Base-by-base conservation (phyloP, 345 rosid genomes). In the Ricinus communis region DNA sequence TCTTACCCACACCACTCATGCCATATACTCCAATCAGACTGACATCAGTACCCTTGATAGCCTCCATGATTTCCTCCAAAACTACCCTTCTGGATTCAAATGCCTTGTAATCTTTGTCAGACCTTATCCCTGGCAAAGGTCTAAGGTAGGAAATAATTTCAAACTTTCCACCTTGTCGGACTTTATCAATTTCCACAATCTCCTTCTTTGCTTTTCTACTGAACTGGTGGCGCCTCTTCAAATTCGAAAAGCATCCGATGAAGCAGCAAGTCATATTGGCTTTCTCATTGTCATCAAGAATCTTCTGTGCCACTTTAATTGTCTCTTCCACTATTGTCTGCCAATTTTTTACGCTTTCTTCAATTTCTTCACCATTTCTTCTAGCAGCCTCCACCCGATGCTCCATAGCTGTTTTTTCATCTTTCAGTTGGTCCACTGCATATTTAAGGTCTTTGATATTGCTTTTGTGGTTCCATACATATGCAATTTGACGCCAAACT, bases 371-470 rank as follows among this genome's bases (percentile, higher is more conserved):
- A 49, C 73, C 71, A 0, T 25, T 41, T 14, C 25, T 30, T n/a
- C 3, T 68, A 6, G 66, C 78, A 1, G 27, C 50, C 0, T 65
- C 71, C 19, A 75, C 73, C 0, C 14, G 4, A 15, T 61, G 43
- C 5, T 36, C 47, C 60, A 77, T 53, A 9, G 65, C 66, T 0
- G 10, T n/a, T 33, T 30, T 65, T 14, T 41, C 59, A 33, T 40
- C 28, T 41, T 21, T 50, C 40, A 78, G 61, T 50, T 63, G 21
- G 12, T 49, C 36, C 10, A 78, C 16, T 40, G 58, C 21, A 2
- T 50, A n/a, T 38, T 14, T 61, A n/a, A 80, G 71, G 16, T 65
- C 59, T 21, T 58, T 14, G 25, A 78, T 8, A 43, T 73, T 76
- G 72, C 27, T 50, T 5, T 51, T 60, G 40, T 53, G 66, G 31